Percentiles rank a stretch among this genome's conserved stretches.
phyloP scores from a whole-genome alignment of 495 filamentous ascomycete genomes.

The Extremus antarcticus region DNA sequence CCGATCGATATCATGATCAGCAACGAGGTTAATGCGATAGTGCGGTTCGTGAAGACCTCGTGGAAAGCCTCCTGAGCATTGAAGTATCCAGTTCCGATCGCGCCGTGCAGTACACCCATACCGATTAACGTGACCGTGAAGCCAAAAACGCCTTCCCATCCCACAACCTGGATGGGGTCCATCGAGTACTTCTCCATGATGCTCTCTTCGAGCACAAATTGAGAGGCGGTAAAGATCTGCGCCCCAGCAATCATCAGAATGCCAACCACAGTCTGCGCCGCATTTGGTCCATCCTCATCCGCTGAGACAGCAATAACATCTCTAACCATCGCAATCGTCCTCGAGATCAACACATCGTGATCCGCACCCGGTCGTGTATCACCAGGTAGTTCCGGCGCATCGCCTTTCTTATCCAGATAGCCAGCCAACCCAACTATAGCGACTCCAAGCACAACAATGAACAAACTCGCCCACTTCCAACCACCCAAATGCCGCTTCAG shows the following conservation, averaged over 20 bases:
- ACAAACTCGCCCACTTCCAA: conserved; percentile 83
- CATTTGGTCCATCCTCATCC: conserved; percentile 33
- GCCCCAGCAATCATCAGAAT: conserved; percentile 82
- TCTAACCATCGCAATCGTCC: conserved; percentile 3
- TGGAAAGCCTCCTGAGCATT: conserved; percentile 75
- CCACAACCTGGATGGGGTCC: conserved; percentile 82
- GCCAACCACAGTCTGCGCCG: conserved; percentile 64
- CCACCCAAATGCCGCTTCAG: conserved; percentile 61
- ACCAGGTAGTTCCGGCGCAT: conserved; percentile 11
- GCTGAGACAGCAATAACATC: conserved; percentile 6
- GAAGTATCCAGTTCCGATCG: conserved; percentile 79
- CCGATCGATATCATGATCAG: conserved; percentile 96
- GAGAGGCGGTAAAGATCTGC: conserved; percentile 91
- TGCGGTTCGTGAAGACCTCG: conserved; percentile 58
- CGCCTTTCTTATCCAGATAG: conserved; percentile 55
- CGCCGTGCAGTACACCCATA: conserved; percentile 70
- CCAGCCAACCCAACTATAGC: conserved; percentile 84
- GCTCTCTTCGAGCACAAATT: conserved; percentile 93
- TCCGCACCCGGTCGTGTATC: conserved; percentile 2
- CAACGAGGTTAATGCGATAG: conserved; percentile 62
- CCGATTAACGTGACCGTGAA: conserved; percentile 69
- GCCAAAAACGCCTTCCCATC: conserved; percentile 92
- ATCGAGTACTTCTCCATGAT: conserved; percentile 82
- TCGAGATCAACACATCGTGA: not conserved
- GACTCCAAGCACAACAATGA: conserved; percentile 79